Evolutionary conservation across 129 eudicot species (phyloP).

Genomic region (Flaveria sonorensis): DNA sequence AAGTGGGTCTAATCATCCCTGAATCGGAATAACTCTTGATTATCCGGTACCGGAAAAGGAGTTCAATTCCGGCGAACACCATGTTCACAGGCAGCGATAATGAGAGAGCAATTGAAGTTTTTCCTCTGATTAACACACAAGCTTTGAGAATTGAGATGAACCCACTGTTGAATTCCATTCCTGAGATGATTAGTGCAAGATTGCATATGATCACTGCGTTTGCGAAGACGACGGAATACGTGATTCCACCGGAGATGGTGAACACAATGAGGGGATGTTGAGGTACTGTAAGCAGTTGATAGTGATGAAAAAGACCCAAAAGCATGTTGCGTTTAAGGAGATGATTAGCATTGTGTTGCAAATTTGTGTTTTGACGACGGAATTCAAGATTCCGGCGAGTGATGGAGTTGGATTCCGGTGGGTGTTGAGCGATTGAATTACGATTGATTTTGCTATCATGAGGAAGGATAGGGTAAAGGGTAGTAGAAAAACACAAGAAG

Average conservation of each 20-base stretch:
- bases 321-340: constrained; percentile 73
- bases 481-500: constrained; percentile 42
- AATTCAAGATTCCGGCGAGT: constrained; percentile 33
- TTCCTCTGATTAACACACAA: constrained; percentile 58
- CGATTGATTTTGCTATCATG: constrained; percentile 57
- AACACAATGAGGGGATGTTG: constrained; percentile 36
- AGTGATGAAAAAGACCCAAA: constrained; percentile 50
- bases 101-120: constrained; percentile 53
- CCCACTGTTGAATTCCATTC: constrained; percentile 52
- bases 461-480: constrained; percentile 74
- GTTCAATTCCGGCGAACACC: constrained; percentile 68
- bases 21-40: constrained; percentile 37
- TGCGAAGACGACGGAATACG: constrained; percentile 61
- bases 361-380: constrained; percentile 64
- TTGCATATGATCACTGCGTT: constrained; percentile 52
- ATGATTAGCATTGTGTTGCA: constrained; percentile 63
- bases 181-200: constrained; percentile 54
- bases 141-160: constrained; percentile 53
- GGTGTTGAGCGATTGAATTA: constrained; percentile 40
- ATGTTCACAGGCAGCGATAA: constrained; percentile 59
- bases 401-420: constrained; percentile 31
- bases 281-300: constrained; percentile 45
- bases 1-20: constrained; percentile 27
- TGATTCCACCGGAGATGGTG: constrained; percentile 46
- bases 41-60: constrained; percentile 64